These are phyloP conservation scores for Suillus americanus DNA, from an alignment of 768 basidiomycete genomes.

Conservation along the genomic window DNA sequence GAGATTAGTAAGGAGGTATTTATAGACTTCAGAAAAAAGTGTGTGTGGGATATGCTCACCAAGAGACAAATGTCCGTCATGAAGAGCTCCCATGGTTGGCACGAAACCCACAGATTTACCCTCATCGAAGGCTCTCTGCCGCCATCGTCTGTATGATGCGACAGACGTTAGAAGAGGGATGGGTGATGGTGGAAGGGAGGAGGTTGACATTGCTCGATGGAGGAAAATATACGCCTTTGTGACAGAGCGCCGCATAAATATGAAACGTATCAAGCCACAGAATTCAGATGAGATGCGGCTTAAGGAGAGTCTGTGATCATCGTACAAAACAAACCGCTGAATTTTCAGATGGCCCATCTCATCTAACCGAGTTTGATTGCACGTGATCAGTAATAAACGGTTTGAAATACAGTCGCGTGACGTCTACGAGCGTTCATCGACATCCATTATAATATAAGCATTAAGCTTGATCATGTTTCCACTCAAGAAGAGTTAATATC, in stretches of 20 bases:
- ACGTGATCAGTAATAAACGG: neutral
- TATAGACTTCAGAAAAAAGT: neutral
- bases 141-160: constrained; percentile 69
- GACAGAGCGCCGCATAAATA: constrained; percentile 14
- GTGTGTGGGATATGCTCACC: constrained; percentile 53
- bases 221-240: constrained; percentile 2
- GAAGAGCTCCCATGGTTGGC: constrained; percentile 97
- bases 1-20: constrained; percentile 4
- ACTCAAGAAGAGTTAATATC: constrained; percentile 36
- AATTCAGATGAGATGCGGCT: neutral
- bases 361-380: neutral
- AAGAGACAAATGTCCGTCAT: constrained; percentile 89
- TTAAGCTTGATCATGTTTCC: constrained; percentile 15
- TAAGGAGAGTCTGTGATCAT: neutral
- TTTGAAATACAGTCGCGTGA: neutral
- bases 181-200: constrained; percentile 27
- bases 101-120: constrained; percentile 84
- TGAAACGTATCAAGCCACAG: neutral
- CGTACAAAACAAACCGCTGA: constrained; percentile 1
- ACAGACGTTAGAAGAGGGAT: constrained; percentile 61
- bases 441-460: too few relatives aligned
- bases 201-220: constrained; percentile 13
- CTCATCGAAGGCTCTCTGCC: constrained; percentile 55
- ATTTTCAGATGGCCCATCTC: neutral
- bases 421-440: too few relatives aligned